These are phyloP conservation scores for Venturia aucupariae DNA, from an alignment of 2,329 filamentous ascomycete species.

Conservation along the genomic window DNA sequence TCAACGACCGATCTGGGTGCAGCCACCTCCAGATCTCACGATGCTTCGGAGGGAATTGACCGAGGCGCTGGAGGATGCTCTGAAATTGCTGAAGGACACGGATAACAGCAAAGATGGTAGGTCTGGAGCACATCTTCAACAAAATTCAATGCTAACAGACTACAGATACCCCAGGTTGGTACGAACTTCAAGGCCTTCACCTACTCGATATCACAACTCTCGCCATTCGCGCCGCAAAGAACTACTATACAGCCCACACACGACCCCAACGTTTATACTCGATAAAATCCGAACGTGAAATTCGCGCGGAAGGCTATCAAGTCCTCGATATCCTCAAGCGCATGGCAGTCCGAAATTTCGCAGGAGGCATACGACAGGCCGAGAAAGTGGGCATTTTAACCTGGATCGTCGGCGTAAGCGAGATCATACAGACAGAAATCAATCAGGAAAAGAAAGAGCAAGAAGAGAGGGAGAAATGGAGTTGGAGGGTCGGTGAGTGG, in stretches of 20 bases:
- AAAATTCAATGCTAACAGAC: neutral
- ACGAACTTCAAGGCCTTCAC: constrained; percentile 84
- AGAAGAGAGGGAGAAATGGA: constrained; percentile 63
- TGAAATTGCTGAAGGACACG: constrained; percentile 56
- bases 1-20: constrained; percentile 68
- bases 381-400: constrained; percentile 66
- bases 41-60: constrained; percentile 65
- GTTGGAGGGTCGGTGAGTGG: constrained; percentile 70
- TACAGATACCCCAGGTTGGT: constrained; percentile 54
- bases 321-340: constrained; percentile 88
- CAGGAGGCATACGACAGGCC: constrained; percentile 67
- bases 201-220: constrained; percentile 87
- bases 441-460: constrained; percentile 66
- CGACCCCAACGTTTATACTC: constrained; percentile 74
- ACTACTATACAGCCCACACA: constrained; percentile 92
- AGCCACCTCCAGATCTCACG: constrained; percentile 73
- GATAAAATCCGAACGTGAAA: constrained; percentile 78
- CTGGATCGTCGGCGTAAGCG: constrained; percentile 73
- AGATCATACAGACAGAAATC: constrained; percentile 68
- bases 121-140: neutral
- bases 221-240: constrained; percentile 89
- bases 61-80: constrained; percentile 59
- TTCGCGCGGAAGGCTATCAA: constrained; percentile 72
- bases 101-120: constrained; percentile 23
- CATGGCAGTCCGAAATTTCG: constrained; percentile 81